Conservation (phyloP, 2,329 filamentous ascomycete species). For the Clonostachys solani region DNA sequence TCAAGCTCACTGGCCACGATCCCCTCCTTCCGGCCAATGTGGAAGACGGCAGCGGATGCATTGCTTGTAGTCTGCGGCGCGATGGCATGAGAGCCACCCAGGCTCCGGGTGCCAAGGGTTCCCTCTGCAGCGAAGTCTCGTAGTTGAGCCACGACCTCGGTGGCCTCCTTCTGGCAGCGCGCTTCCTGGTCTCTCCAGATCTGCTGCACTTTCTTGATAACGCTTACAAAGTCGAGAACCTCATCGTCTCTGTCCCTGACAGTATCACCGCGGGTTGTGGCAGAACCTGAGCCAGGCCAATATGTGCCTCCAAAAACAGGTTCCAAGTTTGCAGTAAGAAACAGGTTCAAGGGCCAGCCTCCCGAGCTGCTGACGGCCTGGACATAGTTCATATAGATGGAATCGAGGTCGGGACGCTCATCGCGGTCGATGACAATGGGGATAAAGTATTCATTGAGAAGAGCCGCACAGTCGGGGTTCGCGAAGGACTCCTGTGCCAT, state of each 20-base stretch:
- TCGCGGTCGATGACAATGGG: constrained; percentile 92
- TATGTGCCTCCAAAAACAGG: constrained; percentile 96
- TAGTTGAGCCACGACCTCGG: constrained; percentile 76
- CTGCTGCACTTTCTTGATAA: constrained; percentile 71
- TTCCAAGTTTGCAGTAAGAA: constrained; percentile 87
- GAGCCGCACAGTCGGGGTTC: constrained; percentile 71
- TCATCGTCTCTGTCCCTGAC: constrained; percentile 40
- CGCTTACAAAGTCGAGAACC: constrained; percentile 75
- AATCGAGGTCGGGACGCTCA: constrained; percentile 88
- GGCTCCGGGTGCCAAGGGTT: constrained; percentile 49
- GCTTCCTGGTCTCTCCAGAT: constrained; percentile 81
- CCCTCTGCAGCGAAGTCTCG: constrained; percentile 88
- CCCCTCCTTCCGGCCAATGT: too few relatives aligned
- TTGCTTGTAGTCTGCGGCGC: constrained; percentile 20
- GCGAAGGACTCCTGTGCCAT: constrained; percentile 92
- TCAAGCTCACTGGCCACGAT: constrained; percentile 64
- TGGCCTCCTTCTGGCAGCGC: constrained; percentile 78
- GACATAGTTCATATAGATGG: constrained; percentile 98
- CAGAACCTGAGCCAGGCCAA: constrained; percentile 76
- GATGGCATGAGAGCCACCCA: constrained; percentile 19
- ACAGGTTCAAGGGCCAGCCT: constrained; percentile 96
- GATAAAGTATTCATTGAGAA: constrained; percentile 85
- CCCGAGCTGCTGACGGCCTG: constrained; percentile 87
- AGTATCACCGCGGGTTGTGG: constrained; percentile 29
- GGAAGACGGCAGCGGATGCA: constrained; percentile 14